Evolutionary conservation across 1,284 basidiomycete species (phyloP).

Genomic region (Butyriboletus appendiculatus): DNA sequence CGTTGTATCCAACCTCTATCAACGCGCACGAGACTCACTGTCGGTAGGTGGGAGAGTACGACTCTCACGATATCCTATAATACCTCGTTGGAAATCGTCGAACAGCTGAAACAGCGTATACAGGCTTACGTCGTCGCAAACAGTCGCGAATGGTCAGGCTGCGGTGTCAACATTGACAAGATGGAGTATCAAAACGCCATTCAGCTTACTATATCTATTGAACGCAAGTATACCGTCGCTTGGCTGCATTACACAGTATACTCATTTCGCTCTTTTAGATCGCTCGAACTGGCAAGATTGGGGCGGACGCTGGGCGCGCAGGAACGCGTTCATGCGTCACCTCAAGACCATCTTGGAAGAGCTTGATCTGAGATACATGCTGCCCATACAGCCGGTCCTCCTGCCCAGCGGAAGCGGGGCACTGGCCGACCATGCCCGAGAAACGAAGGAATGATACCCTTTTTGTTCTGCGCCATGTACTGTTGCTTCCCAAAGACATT

Average conservation of each 20-base stretch:
- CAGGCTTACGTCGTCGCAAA: constrained; percentile 65
- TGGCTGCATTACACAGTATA: neutral
- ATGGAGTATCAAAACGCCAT: constrained; percentile 79
- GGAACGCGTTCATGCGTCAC: constrained; percentile 71
- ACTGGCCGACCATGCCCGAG: neutral
- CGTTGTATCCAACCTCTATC: constrained; percentile 21
- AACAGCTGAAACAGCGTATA: constrained; percentile 62
- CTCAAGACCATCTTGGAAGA: constrained; percentile 71
- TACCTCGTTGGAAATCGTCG: constrained; percentile 68
- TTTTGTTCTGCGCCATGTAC: neutral
- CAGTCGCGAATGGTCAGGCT: constrained; percentile 72
- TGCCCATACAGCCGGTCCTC: constrained; percentile 72
- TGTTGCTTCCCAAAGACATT: neutral
- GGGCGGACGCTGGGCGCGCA: constrained; percentile 75
- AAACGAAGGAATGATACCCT: neutral
- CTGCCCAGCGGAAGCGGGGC: constrained; percentile 39
- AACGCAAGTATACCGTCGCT: constrained; percentile 53
- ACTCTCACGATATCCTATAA: constrained; percentile 63
- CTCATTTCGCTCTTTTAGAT: constrained; percentile 43
- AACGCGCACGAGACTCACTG: constrained; percentile 14
- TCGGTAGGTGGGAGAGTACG: constrained; percentile 74
- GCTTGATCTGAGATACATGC: constrained; percentile 66
- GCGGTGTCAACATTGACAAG: constrained; percentile 65
- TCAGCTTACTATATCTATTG: constrained; percentile 67
- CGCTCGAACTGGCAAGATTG: constrained; percentile 87